phyloP scores from a whole-genome alignment of 163 green algal genomes.

The Chlorella variabilis region DNA sequence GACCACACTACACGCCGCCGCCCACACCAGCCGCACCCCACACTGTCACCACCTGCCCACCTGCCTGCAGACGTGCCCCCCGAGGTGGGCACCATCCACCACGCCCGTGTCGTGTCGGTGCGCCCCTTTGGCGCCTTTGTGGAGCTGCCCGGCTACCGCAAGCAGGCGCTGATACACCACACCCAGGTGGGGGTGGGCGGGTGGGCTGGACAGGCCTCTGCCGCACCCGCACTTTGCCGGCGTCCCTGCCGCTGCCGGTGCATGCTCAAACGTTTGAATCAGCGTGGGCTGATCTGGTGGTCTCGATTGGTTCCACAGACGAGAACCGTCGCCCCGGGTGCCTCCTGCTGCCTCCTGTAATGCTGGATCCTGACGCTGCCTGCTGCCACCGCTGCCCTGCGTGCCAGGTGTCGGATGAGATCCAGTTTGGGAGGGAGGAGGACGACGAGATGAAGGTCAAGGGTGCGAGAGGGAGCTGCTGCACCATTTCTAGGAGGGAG shows the following conservation, averaged over 20 bases:
- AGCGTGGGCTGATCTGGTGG: neutral
- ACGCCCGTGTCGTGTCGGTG: slow-evolving; percentile 72
- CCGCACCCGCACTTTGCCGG: too few species aligned
- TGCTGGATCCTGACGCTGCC: neutral
- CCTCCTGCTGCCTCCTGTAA: neutral
- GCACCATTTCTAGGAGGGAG: too few species aligned
- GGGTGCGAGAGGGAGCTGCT: too few species aligned
- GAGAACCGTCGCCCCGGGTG: too few species aligned
- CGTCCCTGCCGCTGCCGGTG: neutral
- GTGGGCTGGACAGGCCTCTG: too few species aligned
- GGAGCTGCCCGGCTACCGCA: slow-evolving; percentile 74
- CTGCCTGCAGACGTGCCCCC: slow-evolving; percentile 56
- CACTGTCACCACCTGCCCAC: too few species aligned
- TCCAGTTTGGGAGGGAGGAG: slow-evolving; percentile 65
- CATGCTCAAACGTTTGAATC: neutral
- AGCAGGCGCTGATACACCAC: slow-evolving; percentile 78
- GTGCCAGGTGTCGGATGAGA: slow-evolving; percentile 51
- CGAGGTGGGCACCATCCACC: slow-evolving; percentile 62
- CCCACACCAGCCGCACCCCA: too few species aligned
- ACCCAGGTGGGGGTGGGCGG: slow-evolving; percentile 58
- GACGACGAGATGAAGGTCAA: slow-evolving; percentile 78
- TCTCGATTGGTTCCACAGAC: too few species aligned
- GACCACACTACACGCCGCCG: too few species aligned
- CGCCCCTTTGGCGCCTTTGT: slow-evolving; percentile 90
- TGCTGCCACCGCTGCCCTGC: neutral